Evolutionary conservation across 2,329 filamentous ascomycete genomes (phyloP), one percentile per base, ranked within the genome.

Genomic region (Rosellinia necatrix): DNA sequence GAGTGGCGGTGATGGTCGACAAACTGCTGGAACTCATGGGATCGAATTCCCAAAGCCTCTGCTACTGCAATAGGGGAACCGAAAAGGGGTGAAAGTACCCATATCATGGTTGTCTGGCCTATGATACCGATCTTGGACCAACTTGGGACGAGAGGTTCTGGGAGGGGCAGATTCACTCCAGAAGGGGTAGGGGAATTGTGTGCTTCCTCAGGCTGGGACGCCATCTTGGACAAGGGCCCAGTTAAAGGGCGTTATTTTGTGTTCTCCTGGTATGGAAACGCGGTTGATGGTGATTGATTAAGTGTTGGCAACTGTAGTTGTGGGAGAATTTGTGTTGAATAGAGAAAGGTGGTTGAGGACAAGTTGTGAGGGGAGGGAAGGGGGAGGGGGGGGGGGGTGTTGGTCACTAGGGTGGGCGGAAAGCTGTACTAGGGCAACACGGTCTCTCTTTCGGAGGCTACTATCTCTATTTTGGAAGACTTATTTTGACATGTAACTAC

Each of bases 81-180:
- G 8, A 55, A 44, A 12, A 10, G 41, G 19, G 35, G 22, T 15
- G 34, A 37, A 12, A 58, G 47, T 44, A 47, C 51, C 7, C 22
- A 24, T 17, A 58, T 9, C 13, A 58, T 12, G 47, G 56, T 48
- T 5, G 56, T 58, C 25, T 56, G 51, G 9, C 56, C 51, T 7
- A 58, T 34, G 13, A 55, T 52, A 44, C 56, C 56, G 17, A 58
- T 17, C 35, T 55, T 56, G 6, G 52, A 51, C 56, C 56, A 58
- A 12, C 49, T 47, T 38, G 56, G 47, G n/a, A 8, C 19, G 25
- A 13, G 17, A 10, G 47, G 21, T 43, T 30, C 22, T 4, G 40
- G 17, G 41, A 55, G 43, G 5, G 40, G 8, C 5, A 25, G 6
- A 29, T 37, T 27, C 5, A 43, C 24, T 12, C 13, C 12, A 13